Evolutionary conservation across 441 rosid species (phyloP), one percentile per base, ranked within the genome.

Genomic region (Adansonia rubrostipa): DNA sequence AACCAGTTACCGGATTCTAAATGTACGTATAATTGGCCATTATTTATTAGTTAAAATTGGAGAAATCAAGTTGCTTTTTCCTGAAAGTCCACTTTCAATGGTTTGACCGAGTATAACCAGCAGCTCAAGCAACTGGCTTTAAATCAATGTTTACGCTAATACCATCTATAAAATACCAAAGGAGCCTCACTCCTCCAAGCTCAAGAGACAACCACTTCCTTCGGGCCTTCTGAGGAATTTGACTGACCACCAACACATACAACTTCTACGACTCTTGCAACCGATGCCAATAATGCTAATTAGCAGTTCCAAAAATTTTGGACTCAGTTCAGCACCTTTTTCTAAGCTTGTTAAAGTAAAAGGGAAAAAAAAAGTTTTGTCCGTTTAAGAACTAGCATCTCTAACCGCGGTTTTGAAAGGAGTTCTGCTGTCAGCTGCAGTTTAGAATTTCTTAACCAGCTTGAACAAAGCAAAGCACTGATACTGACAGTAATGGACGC

Each of bases 121-220:
- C 60, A n/a, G 60, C 60, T 56, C 22, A 56, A n/a, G 60, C 60
- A 56, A 56, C 60, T 15, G 60, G 60, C 22, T 56, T 17, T 56
- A 5, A 56, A 1, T 56, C 8, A 56, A 56, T 56, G 58, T 15
- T 15, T 15, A 15, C 58, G 19, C 6, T 15, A 53, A 53, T 53
- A 53, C 58, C 17, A 53, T 15, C 19, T 15, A 53, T 1, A 14
- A 15, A 51, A 51, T 4, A 51, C 6, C 57, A 51, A 51, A 14
- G 14, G 17, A 4, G 58, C 8, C 19, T 53, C 6, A 53, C 5
- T 14, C 17, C 19, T 53, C 58, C 42, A 36, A 36, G 42, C 42
- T 36, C 57, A 53, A 53, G 57, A 13, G 17, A 13, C 17, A 36
- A 36, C 42, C 42, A 36, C 42, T 36, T 36, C 42, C 42, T 36